Percentiles rank a stretch among this genome's conserved stretches.
Conservation (phyloP, 176 grass and related monocot species). For the Guadua angustifolia region DNA sequence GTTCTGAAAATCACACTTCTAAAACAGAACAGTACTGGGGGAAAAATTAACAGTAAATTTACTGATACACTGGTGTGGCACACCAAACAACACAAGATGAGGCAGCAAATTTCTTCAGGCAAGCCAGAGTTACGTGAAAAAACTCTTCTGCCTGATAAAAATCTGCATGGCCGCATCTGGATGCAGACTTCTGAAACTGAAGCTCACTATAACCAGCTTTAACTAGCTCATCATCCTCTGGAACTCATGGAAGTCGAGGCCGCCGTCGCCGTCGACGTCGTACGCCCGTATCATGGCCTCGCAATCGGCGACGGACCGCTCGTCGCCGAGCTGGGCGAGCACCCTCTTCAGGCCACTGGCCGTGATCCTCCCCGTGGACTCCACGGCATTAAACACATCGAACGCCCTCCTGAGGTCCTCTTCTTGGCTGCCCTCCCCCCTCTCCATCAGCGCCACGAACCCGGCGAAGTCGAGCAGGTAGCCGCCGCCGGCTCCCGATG, state of each 20-base stretch:
- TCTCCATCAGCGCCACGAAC: constrained; percentile 85
- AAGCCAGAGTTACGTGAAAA: background rate
- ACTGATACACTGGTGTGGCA: constrained; percentile 43
- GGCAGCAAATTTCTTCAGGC: constrained; percentile 30
- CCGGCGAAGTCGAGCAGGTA: constrained; percentile 77
- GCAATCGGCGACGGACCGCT: constrained; percentile 71
- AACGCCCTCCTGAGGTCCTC: constrained; percentile 83
- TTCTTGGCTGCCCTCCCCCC: constrained; percentile 54
- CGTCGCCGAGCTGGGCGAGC: constrained; percentile 78
- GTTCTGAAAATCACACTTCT: background rate
- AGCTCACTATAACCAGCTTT: background rate
- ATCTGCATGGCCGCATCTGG: constrained; percentile 52
- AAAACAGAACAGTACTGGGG: background rate
- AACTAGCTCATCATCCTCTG: constrained; percentile 88
- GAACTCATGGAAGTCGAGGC: constrained; percentile 92
- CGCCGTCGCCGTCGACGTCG: constrained; percentile 87
- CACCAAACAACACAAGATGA: constrained; percentile 58
- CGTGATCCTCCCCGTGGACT: constrained; percentile 80
- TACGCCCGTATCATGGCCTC: constrained; percentile 84
- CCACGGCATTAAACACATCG: constrained; percentile 87
- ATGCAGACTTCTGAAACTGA: constrained; percentile 44
- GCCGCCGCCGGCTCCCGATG: constrained; percentile 33
- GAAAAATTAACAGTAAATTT: background rate
- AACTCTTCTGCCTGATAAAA: constrained; percentile 21
- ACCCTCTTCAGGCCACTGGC: constrained; percentile 74